Base-by-base conservation (phyloP, 2,329 filamentous ascomycete genomes). In the Penicillium sp. region DNA sequence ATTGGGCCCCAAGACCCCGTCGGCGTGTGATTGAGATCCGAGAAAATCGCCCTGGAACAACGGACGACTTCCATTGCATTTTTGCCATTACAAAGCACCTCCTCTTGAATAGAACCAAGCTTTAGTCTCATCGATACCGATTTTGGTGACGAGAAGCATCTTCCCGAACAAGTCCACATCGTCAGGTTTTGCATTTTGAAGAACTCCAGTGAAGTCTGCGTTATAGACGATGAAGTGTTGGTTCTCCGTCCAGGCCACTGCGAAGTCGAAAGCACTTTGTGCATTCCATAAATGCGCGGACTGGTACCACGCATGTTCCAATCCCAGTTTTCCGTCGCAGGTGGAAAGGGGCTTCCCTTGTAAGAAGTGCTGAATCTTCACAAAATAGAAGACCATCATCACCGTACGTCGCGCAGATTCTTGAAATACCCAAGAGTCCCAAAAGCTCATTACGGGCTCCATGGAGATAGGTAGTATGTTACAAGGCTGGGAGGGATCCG, bases 371-470 rank as follows among this genome's bases (percentile, higher is more conserved):
- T 64, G 44, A 61, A 61, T 36, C 5, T 36, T 36, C 2, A 61
- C 54, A 27, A 83, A 73, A 41, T 80, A 81, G 56, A 79, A 79
- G 0, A 76, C 65, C 11, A 80, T 70, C 1, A 84, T 67, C 0
- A 80, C 70, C 0, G 82, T 84, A 14, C 82, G 77, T 2, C 81
- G 75, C 1, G 77, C 71, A 0, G 81, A 83, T 62, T 85, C 82
- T 10, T 81, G 75, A 18, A 83, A 71, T 3, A 82, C 67, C 79
- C 80, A 85, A 1, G 73, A 70, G 7, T 68, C 64, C 82, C 82
- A 85, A 42, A 80, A 80, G 0, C 71, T 58, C 16, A 71, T 73
- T 1, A 75, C 74, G 0, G 74, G 70, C 9, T 72, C 73, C 3
- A 81, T 61, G 0, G 77, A 66, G 5, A 77, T 55, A 0, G 68